These are phyloP conservation scores for Smittium culicis DNA, from an alignment of 371 early-diverging fungal genomes.

Conservation along the genomic window DNA sequence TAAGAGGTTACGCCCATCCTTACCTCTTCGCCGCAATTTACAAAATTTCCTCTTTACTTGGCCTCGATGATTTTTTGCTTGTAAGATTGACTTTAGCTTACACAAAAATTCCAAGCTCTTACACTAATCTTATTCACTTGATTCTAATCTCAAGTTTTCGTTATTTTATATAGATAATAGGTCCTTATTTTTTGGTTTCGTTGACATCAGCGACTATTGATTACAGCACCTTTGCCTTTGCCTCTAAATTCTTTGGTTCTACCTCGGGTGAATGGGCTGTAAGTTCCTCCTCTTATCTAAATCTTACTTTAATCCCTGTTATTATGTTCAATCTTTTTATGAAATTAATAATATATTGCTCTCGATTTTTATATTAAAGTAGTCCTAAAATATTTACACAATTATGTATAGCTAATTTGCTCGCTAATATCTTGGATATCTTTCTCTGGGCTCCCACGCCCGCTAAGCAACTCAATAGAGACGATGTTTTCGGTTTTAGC, in stretches of 20 bases:
- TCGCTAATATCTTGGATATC: conserved; percentile 69
- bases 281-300: conserved; percentile 17
- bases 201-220: conserved; percentile 57
- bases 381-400: neutral
- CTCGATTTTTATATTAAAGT: too few species aligned
- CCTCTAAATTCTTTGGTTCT: conserved; percentile 37
- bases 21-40: conserved; percentile 58
- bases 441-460: conserved; percentile 42
- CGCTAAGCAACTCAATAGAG: conserved; percentile 32
- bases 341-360: too few species aligned
- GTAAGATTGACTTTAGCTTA: conserved; percentile 18
- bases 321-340: too few species aligned
- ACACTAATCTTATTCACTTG: too few species aligned
- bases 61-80: conserved; percentile 41
- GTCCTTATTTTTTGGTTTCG: conserved; percentile 59
- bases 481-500: conserved; percentile 25
- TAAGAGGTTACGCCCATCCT: conserved; percentile 64
- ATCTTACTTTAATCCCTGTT: too few species aligned
- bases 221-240: conserved; percentile 53
- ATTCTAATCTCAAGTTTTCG: neutral
- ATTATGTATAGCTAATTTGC: conserved; percentile 42
- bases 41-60: conserved; percentile 36
- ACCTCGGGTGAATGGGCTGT: conserved; percentile 47
- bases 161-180: conserved; percentile 36
- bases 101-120: conserved; percentile 16